phyloP scores from a whole-genome alignment of 441 rosid species.

The Mallotus japonicus region DNA sequence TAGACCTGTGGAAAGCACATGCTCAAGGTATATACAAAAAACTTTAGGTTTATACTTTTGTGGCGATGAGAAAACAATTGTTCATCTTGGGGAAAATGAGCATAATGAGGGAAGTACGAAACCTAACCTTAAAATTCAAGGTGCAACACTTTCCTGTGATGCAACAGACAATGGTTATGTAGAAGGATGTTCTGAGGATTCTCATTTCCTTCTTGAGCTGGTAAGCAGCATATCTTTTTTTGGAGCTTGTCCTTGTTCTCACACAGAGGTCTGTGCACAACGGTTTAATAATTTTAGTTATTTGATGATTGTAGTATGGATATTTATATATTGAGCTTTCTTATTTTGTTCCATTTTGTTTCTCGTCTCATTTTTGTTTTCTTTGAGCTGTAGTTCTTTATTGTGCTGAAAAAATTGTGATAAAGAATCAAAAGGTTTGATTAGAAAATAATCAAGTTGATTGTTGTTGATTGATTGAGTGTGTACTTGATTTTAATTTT shows the following conservation, averaged over 20 bases:
- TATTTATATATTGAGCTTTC: background rate
- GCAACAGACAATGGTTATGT: constrained; percentile 26
- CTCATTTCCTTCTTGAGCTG: constrained; percentile 98
- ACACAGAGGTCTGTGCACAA: too few species aligned
- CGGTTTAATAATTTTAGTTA: too few species aligned
- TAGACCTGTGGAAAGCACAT: constrained; percentile 30
- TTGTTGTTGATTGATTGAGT: too few species aligned
- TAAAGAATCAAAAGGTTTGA: too few species aligned
- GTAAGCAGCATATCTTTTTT: constrained; percentile 39
- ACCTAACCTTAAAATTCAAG: constrained; percentile 25
- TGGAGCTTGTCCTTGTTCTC: background rate
- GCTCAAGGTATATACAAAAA: constrained; percentile 33
- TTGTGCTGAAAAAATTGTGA: background rate
- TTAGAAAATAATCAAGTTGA: too few species aligned
- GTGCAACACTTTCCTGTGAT: constrained; percentile 32
- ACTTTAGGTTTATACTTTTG: constrained; percentile 26
- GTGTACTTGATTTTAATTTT: too few species aligned
- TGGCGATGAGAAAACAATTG: constrained; percentile 25
- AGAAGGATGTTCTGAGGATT: constrained; percentile 61
- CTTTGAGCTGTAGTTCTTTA: background rate
- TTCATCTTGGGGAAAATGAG: constrained; percentile 26
- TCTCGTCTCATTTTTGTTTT: background rate
- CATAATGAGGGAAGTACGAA: constrained; percentile 26
- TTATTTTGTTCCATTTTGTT: background rate
- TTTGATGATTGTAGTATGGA: too few species aligned